Base-by-base conservation (phyloP, 176 grass and related monocot genomes). In the Microstegium vimineum region DNA sequence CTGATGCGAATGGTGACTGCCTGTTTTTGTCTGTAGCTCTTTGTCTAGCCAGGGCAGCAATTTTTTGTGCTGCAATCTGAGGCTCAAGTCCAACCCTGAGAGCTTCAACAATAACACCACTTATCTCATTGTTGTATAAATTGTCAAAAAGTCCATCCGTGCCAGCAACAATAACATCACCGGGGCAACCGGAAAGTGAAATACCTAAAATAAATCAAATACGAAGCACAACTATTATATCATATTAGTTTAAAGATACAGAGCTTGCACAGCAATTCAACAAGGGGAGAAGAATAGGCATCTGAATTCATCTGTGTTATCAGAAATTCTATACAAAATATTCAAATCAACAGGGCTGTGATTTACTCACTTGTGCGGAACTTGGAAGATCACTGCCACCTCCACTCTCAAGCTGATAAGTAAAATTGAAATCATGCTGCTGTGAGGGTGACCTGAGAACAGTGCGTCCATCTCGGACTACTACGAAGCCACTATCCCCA, bases 401-500 rank as follows among this genome's bases (percentile, higher is more conserved):
- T 34, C 89, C 93, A 79, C 97, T 86, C 87, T 99, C 97, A 10
- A 99, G 97, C 85, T 99, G 97, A 79, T 94, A 99, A 76, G 97
- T 99, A 52, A 99, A 92, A 88, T 99, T 99, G 83, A 99, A 99
- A 81, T 99, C 97, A 89, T 99, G 97, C 67, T 99, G 97, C 60
- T 99, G 97, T 11, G 88, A 86, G 71, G 97, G 97, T 49, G 97
- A 99, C 41, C 81, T 95, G 22, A 94, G 90, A 84, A 99, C 71
- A 45, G 93, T 99, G 51, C 85, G 89, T 4, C 97, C 93, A 89
- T 96, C 93, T 66, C 97, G 90, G 73, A 99, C 87, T 43, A 96
- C 89, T 66, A 99, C 64, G 28, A 99, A 99, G 36, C 97, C 97
- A 46, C 97, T 99, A 68, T 99, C 97, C 22, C 97, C 97, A 71